Evolutionary conservation across 139 green algal genomes (phyloP), one percentile per base, ranked within the genome.

Genomic region (Diplosphaera chodatii): DNA sequence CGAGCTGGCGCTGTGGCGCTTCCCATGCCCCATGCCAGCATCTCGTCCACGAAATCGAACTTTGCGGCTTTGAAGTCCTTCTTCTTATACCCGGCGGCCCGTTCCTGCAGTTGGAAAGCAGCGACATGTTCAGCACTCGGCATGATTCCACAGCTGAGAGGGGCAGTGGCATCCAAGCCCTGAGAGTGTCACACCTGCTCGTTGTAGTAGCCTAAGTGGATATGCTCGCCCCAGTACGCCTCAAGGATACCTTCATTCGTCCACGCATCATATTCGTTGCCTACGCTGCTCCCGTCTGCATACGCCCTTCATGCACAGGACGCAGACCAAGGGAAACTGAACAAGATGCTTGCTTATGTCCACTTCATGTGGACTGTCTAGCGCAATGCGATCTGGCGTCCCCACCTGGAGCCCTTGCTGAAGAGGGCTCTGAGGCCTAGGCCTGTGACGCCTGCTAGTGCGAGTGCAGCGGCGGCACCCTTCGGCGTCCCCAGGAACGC

Each of bases 41-140:
- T 97, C 74, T 94, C 80, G 32, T 97, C 90, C 21, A 94, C 76
- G 72, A 97, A 97, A 62, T 94, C 90, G 32, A 90, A 90, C 84
- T 98, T 98, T n/a, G 92, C 92, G 67, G 92, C 67, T 55, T 81
- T 97, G 84, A 97, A 98, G 74, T 96, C 81, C 76, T 94, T 96
- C 71, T 93, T 93, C 55, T 83, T 82, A 78, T 92, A 95, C 2
- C 91, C 90, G 1, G 55, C 40, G 20, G 65, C 67, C 5, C 84
- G 78, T 77, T 96, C 90, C 71, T 83, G 77, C 48, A 66, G n/a
- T 48, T 48, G 56, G 23, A 74, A 18, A 16, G 27, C 16, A 55
- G 13, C 64, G 13, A 69, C 31, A 1, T 18, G 40, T 1, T 21
- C 64, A n/a, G 32, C n/a, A 40, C 23, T 25, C 22, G 25, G 27